Conservation (phyloP, 139 green algal genomes). For the Tetradesmus obliquus region DNA sequence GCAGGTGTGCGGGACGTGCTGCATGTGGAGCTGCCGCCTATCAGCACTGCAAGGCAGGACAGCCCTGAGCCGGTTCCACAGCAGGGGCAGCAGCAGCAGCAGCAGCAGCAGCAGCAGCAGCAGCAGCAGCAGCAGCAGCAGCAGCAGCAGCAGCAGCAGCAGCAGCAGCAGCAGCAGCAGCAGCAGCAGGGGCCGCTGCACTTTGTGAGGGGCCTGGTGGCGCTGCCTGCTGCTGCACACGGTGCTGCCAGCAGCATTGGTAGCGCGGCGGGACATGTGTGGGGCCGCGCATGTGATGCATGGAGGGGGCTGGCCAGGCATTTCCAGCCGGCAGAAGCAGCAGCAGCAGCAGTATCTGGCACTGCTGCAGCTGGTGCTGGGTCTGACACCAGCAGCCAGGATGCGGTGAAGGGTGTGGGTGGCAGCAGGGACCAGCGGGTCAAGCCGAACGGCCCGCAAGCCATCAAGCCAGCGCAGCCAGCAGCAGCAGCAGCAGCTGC, state of each 20-base stretch:
- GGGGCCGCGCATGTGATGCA: neutral
- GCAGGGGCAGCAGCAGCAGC: neutral
- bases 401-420: neutral
- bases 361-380: neutral
- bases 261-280: neutral
- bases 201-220: neutral
- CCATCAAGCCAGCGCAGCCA: neutral
- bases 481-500: neutral
- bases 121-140: neutral
- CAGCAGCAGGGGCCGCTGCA: neutral
- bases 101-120: neutral
- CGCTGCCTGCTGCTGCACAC: neutral
- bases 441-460: neutral
- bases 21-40: neutral
- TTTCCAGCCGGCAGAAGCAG: neutral
- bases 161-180: neutral
- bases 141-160: neutral
- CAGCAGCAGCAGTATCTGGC: neutral
- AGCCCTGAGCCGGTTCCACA: neutral
- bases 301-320: neutral
- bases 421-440: neutral
- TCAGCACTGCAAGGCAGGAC: neutral
- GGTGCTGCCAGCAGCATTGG: neutral
- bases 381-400: neutral
- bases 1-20: neutral